Percentiles rank a stretch among this genome's conserved stretches.
phyloP scores from a whole-genome alignment of 2,329 filamentous ascomycete genomes.

The Paraphoma chrysanthemicola region DNA sequence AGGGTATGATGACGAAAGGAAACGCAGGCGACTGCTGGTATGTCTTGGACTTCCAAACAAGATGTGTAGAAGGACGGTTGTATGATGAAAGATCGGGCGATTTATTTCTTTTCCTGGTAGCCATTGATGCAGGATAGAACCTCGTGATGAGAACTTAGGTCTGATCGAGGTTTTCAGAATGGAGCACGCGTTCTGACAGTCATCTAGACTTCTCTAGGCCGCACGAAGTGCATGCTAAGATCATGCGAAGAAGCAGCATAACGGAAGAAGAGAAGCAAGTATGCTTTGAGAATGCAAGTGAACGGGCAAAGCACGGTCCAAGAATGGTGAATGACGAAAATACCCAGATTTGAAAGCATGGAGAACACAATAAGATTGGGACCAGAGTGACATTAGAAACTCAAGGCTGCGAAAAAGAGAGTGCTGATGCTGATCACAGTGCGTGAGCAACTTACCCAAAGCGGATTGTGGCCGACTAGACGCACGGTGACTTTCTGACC shows the following conservation, averaged over 20 bases:
- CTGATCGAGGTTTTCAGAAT: not conserved
- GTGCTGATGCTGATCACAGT: too few species aligned
- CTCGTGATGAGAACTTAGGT: too few species aligned
- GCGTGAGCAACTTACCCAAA: conserved; percentile 67
- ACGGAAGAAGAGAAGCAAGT: not conserved
- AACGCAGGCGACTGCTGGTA: not conserved
- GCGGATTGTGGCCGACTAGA: conserved; percentile 84
- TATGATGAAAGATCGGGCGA: too few species aligned
- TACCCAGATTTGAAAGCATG: not conserved
- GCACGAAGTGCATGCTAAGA: not conserved
- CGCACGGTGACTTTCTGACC: conserved; percentile 73
- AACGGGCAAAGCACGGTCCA: not conserved
- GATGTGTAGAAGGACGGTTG: too few species aligned
- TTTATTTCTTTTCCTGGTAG: too few species aligned
- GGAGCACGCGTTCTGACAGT: not conserved
- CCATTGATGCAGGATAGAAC: too few species aligned
- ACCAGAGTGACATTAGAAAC: too few species aligned
- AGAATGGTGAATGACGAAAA: not conserved
- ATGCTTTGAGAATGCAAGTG: not conserved
- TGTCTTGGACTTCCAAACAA: too few species aligned
- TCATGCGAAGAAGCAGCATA: not conserved
- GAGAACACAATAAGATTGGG: not conserved
- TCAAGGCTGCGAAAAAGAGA: too few species aligned
- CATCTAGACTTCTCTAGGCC: not conserved
- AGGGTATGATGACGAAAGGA: not conserved